Percentiles rank a stretch among this genome's conserved stretches.
Conservation (phyloP, 805 yeast genomes). For the Starmerella sirachaensis region DNA sequence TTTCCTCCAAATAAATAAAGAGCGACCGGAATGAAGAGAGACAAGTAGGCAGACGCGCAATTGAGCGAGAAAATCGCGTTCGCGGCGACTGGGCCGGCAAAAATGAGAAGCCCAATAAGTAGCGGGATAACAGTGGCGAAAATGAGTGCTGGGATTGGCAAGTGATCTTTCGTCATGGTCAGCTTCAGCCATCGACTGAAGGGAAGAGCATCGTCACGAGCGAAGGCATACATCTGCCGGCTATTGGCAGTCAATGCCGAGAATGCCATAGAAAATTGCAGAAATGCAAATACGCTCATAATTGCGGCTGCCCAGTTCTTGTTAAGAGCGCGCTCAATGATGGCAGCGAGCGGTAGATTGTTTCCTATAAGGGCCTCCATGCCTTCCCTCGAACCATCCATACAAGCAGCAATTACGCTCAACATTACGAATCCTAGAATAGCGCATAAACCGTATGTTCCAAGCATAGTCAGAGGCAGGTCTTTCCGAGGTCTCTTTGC, state of each 20-base stretch:
- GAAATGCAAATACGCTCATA: slow-evolving; percentile 44
- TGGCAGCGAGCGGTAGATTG: slow-evolving; percentile 54
- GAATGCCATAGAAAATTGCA: slow-evolving; percentile 57
- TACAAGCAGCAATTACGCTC: slow-evolving; percentile 41
- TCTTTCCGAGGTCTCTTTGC: slow-evolving; percentile 49
- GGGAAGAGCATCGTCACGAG: slow-evolving; percentile 69
- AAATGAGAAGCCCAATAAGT: slow-evolving; percentile 43
- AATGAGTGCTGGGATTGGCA: slow-evolving; percentile 53
- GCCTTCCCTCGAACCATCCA: slow-evolving; percentile 36
- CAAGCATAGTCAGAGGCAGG: slow-evolving; percentile 55
- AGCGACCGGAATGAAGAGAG: slow-evolving; percentile 51
- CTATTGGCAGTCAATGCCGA: slow-evolving; percentile 52
- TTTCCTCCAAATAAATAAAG: slow-evolving; percentile 36
- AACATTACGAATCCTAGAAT: slow-evolving; percentile 45
- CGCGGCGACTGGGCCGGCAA: slow-evolving; percentile 50
- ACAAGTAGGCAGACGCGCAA: slow-evolving; percentile 49
- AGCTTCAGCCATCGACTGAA: slow-evolving; percentile 42
- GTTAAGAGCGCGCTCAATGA: slow-evolving; percentile 50
- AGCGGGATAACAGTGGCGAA: slow-evolving; percentile 40
- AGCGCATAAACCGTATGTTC: slow-evolving; percentile 48
- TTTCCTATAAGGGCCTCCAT: slow-evolving; percentile 31
- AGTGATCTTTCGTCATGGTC: slow-evolving; percentile 43
- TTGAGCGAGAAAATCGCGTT: slow-evolving; percentile 52
- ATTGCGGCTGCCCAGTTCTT: slow-evolving; percentile 52
- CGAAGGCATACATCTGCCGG: slow-evolving; percentile 63